phyloP scores from a whole-genome alignment of 2,329 filamentous ascomycete species.

The Biscogniauxia marginata region DNA sequence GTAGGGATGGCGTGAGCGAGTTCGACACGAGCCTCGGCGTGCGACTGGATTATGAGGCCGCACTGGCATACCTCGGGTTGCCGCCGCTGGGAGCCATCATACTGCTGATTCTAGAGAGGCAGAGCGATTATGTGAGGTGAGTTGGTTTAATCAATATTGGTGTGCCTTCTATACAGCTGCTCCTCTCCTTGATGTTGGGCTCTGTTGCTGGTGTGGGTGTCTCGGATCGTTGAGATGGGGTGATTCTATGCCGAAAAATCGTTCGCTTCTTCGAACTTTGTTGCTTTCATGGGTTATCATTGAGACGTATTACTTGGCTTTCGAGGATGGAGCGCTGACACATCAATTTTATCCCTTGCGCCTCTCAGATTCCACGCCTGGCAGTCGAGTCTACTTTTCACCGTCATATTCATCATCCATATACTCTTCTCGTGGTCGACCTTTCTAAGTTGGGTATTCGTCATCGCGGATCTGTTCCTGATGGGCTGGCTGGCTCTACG shows the following conservation, averaged over 20 bases:
- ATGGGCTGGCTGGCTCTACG: slow-evolving; percentile 75
- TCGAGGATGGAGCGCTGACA: slow-evolving; percentile 19
- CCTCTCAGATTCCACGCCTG: slow-evolving; percentile 90
- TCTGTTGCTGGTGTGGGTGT: no score
- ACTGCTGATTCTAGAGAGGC: slow-evolving; percentile 81
- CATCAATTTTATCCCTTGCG: not conserved
- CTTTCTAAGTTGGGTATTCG: slow-evolving; percentile 80
- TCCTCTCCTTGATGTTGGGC: no score
- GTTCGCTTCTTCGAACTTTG: no score
- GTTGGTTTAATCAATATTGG: slow-evolving; percentile 32
- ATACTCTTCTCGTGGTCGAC: slow-evolving; percentile 83
- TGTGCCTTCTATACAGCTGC: no score
- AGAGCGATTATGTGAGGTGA: slow-evolving; percentile 94
- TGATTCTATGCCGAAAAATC: not conserved
- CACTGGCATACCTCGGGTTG: slow-evolving; percentile 79
- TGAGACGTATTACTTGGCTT: not conserved
- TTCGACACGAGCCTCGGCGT: slow-evolving; percentile 91
- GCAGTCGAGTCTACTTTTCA: slow-evolving; percentile 86
- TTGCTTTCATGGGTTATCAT: no score
- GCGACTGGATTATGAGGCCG: slow-evolving; percentile 85
- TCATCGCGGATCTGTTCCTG: slow-evolving; percentile 70
- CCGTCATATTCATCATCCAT: slow-evolving; percentile 71
- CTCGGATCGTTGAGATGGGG: not conserved
- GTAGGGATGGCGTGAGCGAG: slow-evolving; percentile 64
- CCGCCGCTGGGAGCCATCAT: slow-evolving; percentile 85